phyloP scores from a whole-genome alignment of 441 rosid genomes.

The Populus hybrid region DNA sequence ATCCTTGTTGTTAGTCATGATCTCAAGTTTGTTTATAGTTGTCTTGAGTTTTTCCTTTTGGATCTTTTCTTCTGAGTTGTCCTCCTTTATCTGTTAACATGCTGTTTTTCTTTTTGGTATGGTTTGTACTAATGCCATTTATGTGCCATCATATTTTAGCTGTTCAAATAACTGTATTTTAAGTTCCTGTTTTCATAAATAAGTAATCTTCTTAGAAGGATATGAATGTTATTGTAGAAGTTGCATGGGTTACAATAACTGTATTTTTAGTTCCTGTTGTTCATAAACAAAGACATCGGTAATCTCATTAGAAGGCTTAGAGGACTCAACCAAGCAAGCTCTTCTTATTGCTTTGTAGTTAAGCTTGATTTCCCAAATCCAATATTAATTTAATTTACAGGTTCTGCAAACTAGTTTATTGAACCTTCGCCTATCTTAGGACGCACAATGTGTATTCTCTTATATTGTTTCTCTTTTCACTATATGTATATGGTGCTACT shows the following conservation, averaged over 20 bases:
- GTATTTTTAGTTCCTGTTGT: neutral
- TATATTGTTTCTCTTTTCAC: constrained; percentile 4
- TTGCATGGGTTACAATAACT: neutral
- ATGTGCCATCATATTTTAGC: neutral
- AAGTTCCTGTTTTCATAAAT: neutral
- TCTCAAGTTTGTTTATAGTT: constrained; percentile 41
- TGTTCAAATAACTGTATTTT: neutral
- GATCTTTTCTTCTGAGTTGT: constrained; percentile 15
- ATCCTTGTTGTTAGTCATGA: constrained; percentile 92
- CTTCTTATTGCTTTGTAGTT: neutral
- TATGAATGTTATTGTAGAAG: neutral
- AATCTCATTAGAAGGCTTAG: neutral
- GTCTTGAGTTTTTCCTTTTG: neutral
- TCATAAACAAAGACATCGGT: neutral
- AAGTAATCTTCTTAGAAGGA: neutral
- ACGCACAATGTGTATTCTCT: too few relatives aligned
- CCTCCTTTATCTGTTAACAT: neutral
- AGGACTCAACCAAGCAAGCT: neutral
- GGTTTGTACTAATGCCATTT: neutral
- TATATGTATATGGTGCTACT: constrained; percentile 1
- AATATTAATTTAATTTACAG: neutral
- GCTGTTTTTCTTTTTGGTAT: neutral
- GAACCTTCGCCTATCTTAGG: neutral
- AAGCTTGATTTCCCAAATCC: constrained; percentile 2
- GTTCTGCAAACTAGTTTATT: neutral